A percentile compares a stretch with the other conserved stretches of the same genome.
Evolutionary conservation across 805 yeast genomes (phyloP).

Genomic region (Candida andamanensis): DNA sequence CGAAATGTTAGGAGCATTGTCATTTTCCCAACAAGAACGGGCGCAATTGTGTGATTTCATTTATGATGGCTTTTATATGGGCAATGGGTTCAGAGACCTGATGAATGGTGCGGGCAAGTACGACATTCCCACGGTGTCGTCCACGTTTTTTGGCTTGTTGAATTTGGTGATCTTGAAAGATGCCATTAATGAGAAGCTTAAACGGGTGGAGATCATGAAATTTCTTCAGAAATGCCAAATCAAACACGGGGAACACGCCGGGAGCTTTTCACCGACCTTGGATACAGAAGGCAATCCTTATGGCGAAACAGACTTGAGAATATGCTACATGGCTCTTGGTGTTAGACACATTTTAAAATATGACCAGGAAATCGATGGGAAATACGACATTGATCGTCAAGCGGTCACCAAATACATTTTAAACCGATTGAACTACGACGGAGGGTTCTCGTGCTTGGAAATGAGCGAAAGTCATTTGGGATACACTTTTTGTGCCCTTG

Average conservation of each 20-base stretch:
- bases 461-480: slow-evolving; percentile 79
- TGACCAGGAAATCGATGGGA: slow-evolving; percentile 10
- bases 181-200: slow-evolving; percentile 25
- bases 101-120: slow-evolving; percentile 36
- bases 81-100: slow-evolving; percentile 51
- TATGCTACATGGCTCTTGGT: slow-evolving; percentile 67
- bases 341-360: slow-evolving; percentile 49
- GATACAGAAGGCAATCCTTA: slow-evolving; percentile 22
- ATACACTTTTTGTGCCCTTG: slow-evolving; percentile 77
- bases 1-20: slow-evolving; percentile 29
- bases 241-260: slow-evolving; percentile 21
- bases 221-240: slow-evolving; percentile 60
- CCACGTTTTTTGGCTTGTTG: slow-evolving; percentile 72
- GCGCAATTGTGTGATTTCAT: slow-evolving; percentile 33
- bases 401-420: slow-evolving; percentile 32
- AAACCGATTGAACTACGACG: slow-evolving; percentile 40
- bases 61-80: slow-evolving; percentile 39
- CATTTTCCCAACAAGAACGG: slow-evolving; percentile 7
- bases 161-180: slow-evolving; percentile 48
- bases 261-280: slow-evolving; percentile 33
- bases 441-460: slow-evolving; percentile 61
- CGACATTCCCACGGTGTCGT: slow-evolving; percentile 63
- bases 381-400: slow-evolving; percentile 40
- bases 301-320: slow-evolving; percentile 71
- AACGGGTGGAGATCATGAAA: slow-evolving; percentile 45